Evolutionary conservation across 768 basidiomycete genomes (phyloP), one percentile per base, ranked within the genome.

Genomic region (Auricularia cornea): DNA sequence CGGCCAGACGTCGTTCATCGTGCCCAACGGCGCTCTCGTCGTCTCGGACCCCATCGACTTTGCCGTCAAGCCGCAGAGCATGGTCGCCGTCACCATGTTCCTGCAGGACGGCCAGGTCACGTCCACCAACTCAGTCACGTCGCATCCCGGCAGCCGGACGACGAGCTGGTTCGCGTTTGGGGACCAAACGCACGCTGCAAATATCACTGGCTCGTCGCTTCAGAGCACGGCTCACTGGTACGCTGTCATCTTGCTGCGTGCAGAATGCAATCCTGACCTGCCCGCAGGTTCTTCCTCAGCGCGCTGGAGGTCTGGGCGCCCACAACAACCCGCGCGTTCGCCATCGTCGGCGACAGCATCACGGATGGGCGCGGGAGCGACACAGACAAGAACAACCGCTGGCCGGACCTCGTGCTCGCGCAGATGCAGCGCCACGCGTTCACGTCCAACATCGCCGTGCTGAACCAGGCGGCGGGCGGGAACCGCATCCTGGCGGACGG

Each of bases 391-490:
- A 82, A 83, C 68, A 75, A 81, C 72, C 73, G 81, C 77, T 82
- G 82, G 81, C 80, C 82, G 23, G 81, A 83, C 70, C 78, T 77
- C 28, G 69, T 83, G 44, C 73, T 80, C 33, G 75, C 73, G 1
- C 75, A 75, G 23, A 75, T 80, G 68, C 79, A 80, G 64, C 65
- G 70, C 8, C 73, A 74, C 54, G 51, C 71, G 14, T 57, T 67
- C 11, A 75, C 77, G 6, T 56, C 67, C 32, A 70, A 71, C 62
- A 79, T 81, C 60, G 76, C 79, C 2, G 72, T 81, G 54, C 71
- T 75, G 30, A 81, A 83, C 74, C 80, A 83, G 72, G 81, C 79
- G 14, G 81, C 80, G 3, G 81, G 81, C 23, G 82, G 81, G 14
- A 83, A 83, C 69, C 79, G 81, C 52, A 75, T 83, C 51, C 80